Evolutionary conservation across 2,329 filamentous ascomycete genomes (phyloP).

Genomic region (Ustilaginoidea virens): DNA sequence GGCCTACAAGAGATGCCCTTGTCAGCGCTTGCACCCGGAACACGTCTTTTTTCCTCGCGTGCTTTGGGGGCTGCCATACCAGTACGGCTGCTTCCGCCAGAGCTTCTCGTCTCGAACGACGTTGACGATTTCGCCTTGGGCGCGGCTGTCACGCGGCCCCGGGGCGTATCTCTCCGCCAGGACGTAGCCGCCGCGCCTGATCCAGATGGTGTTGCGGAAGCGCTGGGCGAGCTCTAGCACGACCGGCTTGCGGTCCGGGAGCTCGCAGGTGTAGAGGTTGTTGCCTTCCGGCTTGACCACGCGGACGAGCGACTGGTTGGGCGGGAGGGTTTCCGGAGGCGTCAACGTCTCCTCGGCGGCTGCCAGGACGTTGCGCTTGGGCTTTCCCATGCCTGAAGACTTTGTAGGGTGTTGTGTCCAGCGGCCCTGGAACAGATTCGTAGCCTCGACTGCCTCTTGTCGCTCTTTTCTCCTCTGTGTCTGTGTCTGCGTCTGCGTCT

Average conservation of each 20-base stretch:
- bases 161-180: conserved; percentile 55
- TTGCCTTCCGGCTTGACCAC: conserved; percentile 77
- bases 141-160: conserved; percentile 57
- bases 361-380: conserved; percentile 60
- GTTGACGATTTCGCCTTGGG: conserved; percentile 82
- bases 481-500: too few relatives aligned
- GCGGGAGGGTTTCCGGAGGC: conserved; percentile 41
- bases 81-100: conserved; percentile 82
- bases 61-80: conserved; percentile 34
- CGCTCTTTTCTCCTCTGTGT: too few relatives aligned
- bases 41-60: background rate
- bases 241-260: conserved; percentile 49
- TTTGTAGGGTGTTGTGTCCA: too few relatives aligned
- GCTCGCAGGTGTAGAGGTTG: conserved; percentile 67
- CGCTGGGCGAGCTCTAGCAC: conserved; percentile 69
- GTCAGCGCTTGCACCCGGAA: conserved; percentile 7
- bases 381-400: conserved; percentile 21
- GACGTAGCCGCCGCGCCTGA: conserved; percentile 78
- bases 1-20: conserved; percentile 38
- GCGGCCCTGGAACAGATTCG: too few relatives aligned
- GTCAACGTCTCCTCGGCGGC: conserved; percentile 57
- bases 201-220: conserved; percentile 88
- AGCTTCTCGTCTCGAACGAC: conserved; percentile 80
- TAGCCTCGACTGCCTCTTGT: too few relatives aligned
- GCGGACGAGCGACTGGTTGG: conserved; percentile 54